Evolutionary conservation across 2,329 filamentous ascomycete genomes (phyloP), one percentile per base, ranked within the genome.

Genomic region (Colletotrichum musae): DNA sequence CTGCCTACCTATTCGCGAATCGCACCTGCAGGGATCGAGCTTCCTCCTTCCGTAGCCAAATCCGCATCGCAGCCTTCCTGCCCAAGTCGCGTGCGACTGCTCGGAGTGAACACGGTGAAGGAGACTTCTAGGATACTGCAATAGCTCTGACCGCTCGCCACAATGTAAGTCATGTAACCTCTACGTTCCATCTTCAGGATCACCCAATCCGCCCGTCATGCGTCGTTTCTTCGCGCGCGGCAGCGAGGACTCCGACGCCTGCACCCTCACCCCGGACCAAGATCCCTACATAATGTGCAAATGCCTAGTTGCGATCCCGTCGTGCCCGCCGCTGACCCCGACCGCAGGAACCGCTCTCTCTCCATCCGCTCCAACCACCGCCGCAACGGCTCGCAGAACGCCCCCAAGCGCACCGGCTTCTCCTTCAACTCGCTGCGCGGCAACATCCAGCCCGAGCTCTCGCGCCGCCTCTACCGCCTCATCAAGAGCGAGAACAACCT

Each of bases 401-500:
- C 80, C 77, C 36, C 67, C 3, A 76, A 80, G 57, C 75, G 79
- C 26, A 72, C 73, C 74, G 76, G 79, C 54, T 97, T 98, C 84
- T 93, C 91, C 68, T 92, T 98, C 84, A 91, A 89, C 73, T 96
- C 94, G 21, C 90, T 99, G 64, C 94, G 95, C 59, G 94, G 94
- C 64, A 89, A 91, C 57, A 88, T 92, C 75, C 94, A 97, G 78
- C 94, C 95, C 5, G 94, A 98, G 80, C 89, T 98, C 32, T 94
- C 93, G 75, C 94, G 93, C 81, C 93, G 92, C 79, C 90, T 99
- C 59, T 97, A 92, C 87, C 92, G 92, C 75, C 88, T 99, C 70
- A 97, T 98, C 86, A 99, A 99, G 85, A 93, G 93, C 58, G 93
- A 97, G 82, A 98, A 98, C 85, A 91, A 92, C 77, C 91, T 95